Evolutionary conservation across 371 early-diverging fungal species (phyloP).

Genomic region (Mortierella polycephala): DNA sequence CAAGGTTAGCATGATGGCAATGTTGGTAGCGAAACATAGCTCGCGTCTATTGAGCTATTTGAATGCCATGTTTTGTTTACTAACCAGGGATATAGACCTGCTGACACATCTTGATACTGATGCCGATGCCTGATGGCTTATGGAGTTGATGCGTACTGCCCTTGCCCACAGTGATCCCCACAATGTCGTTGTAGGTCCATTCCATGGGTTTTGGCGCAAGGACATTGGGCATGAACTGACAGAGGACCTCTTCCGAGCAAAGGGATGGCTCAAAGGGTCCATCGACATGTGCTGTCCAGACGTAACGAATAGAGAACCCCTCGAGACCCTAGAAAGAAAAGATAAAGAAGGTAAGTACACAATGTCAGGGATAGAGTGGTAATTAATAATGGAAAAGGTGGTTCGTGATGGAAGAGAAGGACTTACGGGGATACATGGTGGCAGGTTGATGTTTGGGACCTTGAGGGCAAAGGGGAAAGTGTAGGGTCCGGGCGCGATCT

Average conservation of each 20-base stretch:
- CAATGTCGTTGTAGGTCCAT: slow-evolving; percentile 41
- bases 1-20: neutral
- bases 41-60: neutral
- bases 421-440: slow-evolving; percentile 54
- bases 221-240: slow-evolving; percentile 50
- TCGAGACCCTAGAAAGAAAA: slow-evolving; percentile 25
- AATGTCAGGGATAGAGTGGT: too few species aligned
- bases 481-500: slow-evolving; percentile 63
- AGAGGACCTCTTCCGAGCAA: slow-evolving; percentile 43
- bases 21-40: neutral
- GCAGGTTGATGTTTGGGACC: slow-evolving; percentile 58
- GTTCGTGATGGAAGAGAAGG: neutral
- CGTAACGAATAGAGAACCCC: slow-evolving; percentile 47
- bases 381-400: neutral
- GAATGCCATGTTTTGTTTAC: neutral
- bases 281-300: slow-evolving; percentile 68
- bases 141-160: slow-evolving; percentile 41
- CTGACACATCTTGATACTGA: slow-evolving; percentile 49
- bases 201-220: slow-evolving; percentile 53
- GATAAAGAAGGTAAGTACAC: neutral
- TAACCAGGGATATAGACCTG: slow-evolving; percentile 52
- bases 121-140: slow-evolving; percentile 29
- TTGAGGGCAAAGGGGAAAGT: slow-evolving; percentile 70
- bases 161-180: slow-evolving; percentile 24
- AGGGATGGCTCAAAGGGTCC: slow-evolving; percentile 56